A percentile compares a stretch with the other conserved stretches of the same genome.
Evolutionary conservation across 2,329 filamentous ascomycete genomes (phyloP).

Genomic region (Cytospora schulzeri): DNA sequence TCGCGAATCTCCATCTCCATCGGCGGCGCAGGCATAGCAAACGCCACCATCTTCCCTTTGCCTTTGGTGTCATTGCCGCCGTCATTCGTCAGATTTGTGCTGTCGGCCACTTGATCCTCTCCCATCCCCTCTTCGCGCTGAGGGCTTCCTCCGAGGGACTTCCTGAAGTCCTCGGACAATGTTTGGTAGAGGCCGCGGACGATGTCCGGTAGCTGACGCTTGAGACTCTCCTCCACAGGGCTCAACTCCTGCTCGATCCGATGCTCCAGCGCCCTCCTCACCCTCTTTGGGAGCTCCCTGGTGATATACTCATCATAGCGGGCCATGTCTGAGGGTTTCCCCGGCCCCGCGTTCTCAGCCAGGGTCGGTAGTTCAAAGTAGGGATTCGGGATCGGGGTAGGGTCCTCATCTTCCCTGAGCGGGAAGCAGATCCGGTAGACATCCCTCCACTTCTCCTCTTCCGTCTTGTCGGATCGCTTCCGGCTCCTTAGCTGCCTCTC

Average conservation of each 20-base stretch:
- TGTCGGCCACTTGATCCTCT: not conserved
- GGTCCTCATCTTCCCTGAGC: constrained; percentile 7
- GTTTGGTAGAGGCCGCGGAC: constrained; percentile 27
- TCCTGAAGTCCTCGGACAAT: constrained; percentile 26
- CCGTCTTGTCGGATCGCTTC: constrained; percentile 21
- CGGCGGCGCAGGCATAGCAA: not conserved
- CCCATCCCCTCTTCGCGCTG: not conserved
- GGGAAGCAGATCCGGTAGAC: constrained; percentile 29
- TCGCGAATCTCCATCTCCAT: not conserved
- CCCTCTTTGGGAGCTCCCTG: constrained; percentile 24
- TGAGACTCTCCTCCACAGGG: constrained; percentile 27
- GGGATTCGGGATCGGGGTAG: constrained; percentile 22
- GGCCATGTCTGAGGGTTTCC: constrained; percentile 13
- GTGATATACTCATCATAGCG: constrained; percentile 27
- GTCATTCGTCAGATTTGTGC: too few relatives aligned
- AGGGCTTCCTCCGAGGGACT: not conserved
- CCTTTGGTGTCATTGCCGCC: not conserved
- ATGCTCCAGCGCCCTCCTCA: constrained; percentile 25
- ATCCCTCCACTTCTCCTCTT: constrained; percentile 28
- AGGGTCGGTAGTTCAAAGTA: constrained; percentile 24
- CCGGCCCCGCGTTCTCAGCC: not conserved
- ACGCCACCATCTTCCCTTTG: not conserved
- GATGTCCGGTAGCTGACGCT: constrained; percentile 27
- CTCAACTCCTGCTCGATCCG: constrained; percentile 25
- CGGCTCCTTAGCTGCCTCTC: constrained; percentile 22